Evolutionary conservation across 768 basidiomycete genomes (phyloP).

Genomic region (Gloeopeniophorella convolvens): DNA sequence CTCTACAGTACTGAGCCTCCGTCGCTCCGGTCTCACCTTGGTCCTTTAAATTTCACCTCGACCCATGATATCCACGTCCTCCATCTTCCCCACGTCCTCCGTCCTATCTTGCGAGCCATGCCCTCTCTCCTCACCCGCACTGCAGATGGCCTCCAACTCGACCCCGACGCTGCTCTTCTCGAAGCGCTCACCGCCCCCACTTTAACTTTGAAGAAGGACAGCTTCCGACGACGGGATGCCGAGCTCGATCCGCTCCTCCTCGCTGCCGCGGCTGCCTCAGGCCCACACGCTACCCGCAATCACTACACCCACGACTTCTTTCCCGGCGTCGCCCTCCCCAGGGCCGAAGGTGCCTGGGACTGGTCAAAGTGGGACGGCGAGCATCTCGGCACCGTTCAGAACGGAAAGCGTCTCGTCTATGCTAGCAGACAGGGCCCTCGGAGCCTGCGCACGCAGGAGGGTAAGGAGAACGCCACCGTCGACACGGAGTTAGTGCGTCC

Average conservation of each 20-base stretch:
- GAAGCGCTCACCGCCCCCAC: conserved; percentile 54
- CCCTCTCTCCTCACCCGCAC: conserved; percentile 24
- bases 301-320: conserved; percentile 82
- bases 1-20: too few species aligned
- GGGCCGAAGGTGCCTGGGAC: conserved; percentile 48
- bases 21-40: too few species aligned
- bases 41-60: conserved; percentile 10
- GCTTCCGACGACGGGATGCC: conserved; percentile 58
- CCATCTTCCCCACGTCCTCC: not conserved
- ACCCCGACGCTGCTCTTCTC: conserved; percentile 56
- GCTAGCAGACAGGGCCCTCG: conserved; percentile 74
- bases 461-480: conserved; percentile 45
- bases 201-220: conserved; percentile 31
- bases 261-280: conserved; percentile 67
- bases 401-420: conserved; percentile 49
- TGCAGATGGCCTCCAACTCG: conserved; percentile 25
- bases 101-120: conserved; percentile 18
- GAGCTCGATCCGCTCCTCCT: conserved; percentile 74
- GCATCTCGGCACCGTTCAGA: conserved; percentile 31
- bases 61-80: not conserved
- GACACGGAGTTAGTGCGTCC: conserved; percentile 32
- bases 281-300: conserved; percentile 74
- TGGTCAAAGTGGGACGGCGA: conserved; percentile 51
- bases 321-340: conserved; percentile 48
- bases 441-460: conserved; percentile 44